Conservation (phyloP, 1,284 basidiomycete species). For the Trametes hirsuta region DNA sequence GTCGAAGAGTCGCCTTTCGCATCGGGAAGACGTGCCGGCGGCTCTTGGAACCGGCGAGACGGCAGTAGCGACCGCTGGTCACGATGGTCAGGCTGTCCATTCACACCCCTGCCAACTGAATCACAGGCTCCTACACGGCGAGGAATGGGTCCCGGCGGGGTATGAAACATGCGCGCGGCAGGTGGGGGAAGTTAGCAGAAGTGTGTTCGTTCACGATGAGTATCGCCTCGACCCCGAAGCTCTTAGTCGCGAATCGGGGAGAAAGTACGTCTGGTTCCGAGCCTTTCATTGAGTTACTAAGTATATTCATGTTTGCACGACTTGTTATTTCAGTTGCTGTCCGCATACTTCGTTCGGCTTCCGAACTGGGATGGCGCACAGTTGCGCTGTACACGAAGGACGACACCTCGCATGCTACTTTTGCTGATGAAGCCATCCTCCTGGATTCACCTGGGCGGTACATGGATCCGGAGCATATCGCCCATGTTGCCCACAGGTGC, state of each 20-base stretch:
- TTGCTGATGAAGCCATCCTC: constrained; percentile 16
- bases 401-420: constrained; percentile 19
- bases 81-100: constrained; percentile 1
- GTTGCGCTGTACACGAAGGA: constrained; percentile 18
- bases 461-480: constrained; percentile 18
- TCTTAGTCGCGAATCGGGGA: constrained; percentile 22
- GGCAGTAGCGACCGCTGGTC: not conserved
- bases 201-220: not conserved
- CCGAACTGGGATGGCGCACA: constrained; percentile 20
- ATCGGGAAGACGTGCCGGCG: too few species aligned
- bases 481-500: constrained; percentile 14
- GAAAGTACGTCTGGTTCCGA: constrained; percentile 15
- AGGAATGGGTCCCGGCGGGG: not conserved
- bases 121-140: constrained; percentile 3
- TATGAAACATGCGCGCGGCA: not conserved
- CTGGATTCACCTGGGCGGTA: constrained; percentile 16
- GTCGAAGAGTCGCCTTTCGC: not conserved
- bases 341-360: constrained; percentile 18
- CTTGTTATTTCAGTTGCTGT: constrained; percentile 14
- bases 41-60: not conserved
- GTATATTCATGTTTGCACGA: too few species aligned
- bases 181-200: not conserved
- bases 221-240: not conserved
- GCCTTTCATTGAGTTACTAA: not conserved
- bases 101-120: constrained; percentile 1